Base-by-base conservation (phyloP, 495 filamentous ascomycete genomes). In the Penicillium desertorum region DNA sequence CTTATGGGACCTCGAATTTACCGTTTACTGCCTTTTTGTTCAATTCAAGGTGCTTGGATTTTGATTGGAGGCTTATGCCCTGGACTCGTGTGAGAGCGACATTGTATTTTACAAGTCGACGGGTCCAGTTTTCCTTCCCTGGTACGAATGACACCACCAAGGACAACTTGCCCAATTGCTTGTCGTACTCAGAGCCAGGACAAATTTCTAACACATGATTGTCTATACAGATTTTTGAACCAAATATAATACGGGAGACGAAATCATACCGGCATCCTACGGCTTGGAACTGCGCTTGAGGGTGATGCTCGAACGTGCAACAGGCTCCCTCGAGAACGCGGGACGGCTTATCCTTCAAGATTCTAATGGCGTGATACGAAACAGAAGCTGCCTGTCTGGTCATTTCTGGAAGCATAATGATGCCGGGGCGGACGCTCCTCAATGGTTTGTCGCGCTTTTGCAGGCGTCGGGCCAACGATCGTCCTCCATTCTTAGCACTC, bases 221-320 rank as follows among this genome's bases (percentile, higher is more conserved):
- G 41, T 16, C 7, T 32, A 30, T 23, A 50, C 49, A 62, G 62
- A 17, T 19, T 10, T 14, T 39, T 11, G 5, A 44, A 44, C 46
- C 57, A 67, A 67, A 71, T 69, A 76, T 67, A 65, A 62, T 68
- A 64, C 64, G 51, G 52, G 57, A 57, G 37, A 36, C 56, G 27
- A 44, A 61, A 53, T 41, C 45, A 54, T 25, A 50, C 52, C 60
- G 69, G 66, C 69, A 56, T 63, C 60, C 41, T 67, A 54, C 63
- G 62, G 68, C 62, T 66, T 60, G 59, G 71, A 54, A 70, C 71
- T 45, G 72, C 78, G 42, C 76, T 84, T 62, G 76, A 72, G 32
- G 76, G 79, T 79, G 67, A 95, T 95, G 90, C 87, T 93, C 73
- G 89, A 95, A 87, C 87, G 86, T 71, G 88, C 87, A 53, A 84